Evolutionary conservation across 371 early-diverging fungal species (phyloP), one percentile per base, ranked within the genome.

Genomic region (Massospora cicadina): DNA sequence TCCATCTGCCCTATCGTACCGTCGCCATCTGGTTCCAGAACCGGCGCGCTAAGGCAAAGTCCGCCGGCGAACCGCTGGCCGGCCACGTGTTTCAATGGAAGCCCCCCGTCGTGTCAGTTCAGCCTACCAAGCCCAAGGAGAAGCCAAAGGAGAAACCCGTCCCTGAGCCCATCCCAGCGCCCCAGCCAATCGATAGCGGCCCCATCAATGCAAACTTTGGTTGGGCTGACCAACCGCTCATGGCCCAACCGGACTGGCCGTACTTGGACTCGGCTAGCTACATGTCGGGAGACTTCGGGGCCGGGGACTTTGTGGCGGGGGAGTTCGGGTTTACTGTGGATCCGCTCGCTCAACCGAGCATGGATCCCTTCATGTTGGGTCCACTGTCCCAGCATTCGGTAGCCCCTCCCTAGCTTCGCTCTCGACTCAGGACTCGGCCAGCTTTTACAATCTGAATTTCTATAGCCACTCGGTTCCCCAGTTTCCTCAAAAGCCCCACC

Each of bases 11-110:
- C 27, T 85, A 86, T 66, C 79, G 91, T 70, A 85, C 91, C 21
- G 92, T 99, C 66, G 95, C 97, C 72, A 93, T 98, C 67, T 98
- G 99, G 99, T 99, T 99, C 80, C 99, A 99, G 74, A 99, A 99
- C 81, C 80, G 93, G 70, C 81, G 99, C 58, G 95, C 95, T 55
- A 95, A 93, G 75, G 86, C 85, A 27, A 94, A 92, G 76, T 24
- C n/a, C 17, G 24, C 62, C 2, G 62, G 62, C 43, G 62, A 62
- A 23, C 33, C 31, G 10, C n/a, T 62, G 10, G 28, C 62, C 43
- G 62, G 43, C n/a, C 31, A 62, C 43, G 62, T 62, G 2, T 30
- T 62, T 17, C 62, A 62, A 30, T 62, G 62, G 62, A 62, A 62
- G 62, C 62, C 62, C 21, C 62, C 62, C 23, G 30, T 62, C 28